Evolutionary conservation across 2,329 filamentous ascomycete genomes (phyloP).

Genomic region (Gaeumannomyces sp.): DNA sequence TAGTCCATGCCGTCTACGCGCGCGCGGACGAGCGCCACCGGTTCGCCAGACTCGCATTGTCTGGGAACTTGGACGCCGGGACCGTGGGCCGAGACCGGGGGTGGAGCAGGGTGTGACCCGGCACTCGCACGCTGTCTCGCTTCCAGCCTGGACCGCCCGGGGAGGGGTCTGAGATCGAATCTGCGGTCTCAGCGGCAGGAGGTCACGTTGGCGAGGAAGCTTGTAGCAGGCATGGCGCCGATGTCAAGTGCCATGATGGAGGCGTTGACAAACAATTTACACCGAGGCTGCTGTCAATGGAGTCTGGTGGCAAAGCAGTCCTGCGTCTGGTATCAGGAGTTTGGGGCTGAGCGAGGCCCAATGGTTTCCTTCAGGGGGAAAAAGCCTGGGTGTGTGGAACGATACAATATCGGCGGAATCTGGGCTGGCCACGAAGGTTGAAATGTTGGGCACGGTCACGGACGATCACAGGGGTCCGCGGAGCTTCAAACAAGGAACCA

Average conservation of each 20-base stretch:
- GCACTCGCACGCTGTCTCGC: not conserved
- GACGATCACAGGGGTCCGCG: too few species aligned
- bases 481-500: too few species aligned
- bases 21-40: too few species aligned
- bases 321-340: not conserved
- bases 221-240: too few species aligned
- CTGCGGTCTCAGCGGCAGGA: too few species aligned
- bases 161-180: not conserved
- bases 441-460: too few species aligned
- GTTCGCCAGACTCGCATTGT: not conserved
- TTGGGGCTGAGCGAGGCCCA: not conserved
- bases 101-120: too few species aligned
- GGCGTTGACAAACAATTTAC: not conserved
- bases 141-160: not conserved
- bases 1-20: not conserved
- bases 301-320: not conserved
- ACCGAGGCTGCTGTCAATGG: not conserved
- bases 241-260: too few species aligned
- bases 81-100: too few species aligned
- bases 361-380: not conserved
- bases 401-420: not conserved
- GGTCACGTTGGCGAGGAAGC: too few species aligned
- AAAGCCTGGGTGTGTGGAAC: not conserved
- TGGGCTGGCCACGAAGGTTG: too few species aligned
- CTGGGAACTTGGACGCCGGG: too few species aligned